These are phyloP conservation scores for Anisodus acutangulus DNA, from an alignment of 257 asterid genomes.

Conservation along the genomic window DNA sequence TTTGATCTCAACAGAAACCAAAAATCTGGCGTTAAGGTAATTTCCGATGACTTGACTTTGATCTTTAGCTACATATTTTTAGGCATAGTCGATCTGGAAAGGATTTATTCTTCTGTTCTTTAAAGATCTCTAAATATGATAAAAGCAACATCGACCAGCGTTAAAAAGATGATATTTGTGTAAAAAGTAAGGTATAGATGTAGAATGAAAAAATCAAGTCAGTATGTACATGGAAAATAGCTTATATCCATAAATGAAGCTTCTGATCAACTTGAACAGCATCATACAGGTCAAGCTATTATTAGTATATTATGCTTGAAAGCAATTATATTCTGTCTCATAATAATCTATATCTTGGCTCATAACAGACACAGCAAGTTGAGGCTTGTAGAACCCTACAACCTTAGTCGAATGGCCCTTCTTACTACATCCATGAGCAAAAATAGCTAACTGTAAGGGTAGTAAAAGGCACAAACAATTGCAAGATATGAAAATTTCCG, in stretches of 20 bases:
- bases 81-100: neutral
- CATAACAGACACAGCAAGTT: neutral
- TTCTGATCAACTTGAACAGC: too few relatives aligned
- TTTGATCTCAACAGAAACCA: neutral
- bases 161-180: too few relatives aligned
- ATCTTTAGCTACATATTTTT: neutral
- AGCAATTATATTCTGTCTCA: too few relatives aligned
- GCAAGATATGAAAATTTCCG: neutral
- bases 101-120: neutral
- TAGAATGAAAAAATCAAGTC: too few relatives aligned
- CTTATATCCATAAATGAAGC: too few relatives aligned
- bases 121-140: neutral
- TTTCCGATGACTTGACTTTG: neutral
- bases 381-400: neutral
- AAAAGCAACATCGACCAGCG: neutral
- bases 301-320: too few relatives aligned
- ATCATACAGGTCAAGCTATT: too few relatives aligned
- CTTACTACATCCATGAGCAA: neutral
- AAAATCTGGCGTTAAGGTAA: neutral
- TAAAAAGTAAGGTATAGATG: too few relatives aligned
- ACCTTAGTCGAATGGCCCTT: neutral
- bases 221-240: too few relatives aligned
- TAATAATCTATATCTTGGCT: neutral
- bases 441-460: neutral
- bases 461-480: neutral